Evolutionary conservation across 1,284 basidiomycete species (phyloP), one percentile per base, ranked within the genome.

Genomic region (Cutaneotrichosporon dermatis): DNA sequence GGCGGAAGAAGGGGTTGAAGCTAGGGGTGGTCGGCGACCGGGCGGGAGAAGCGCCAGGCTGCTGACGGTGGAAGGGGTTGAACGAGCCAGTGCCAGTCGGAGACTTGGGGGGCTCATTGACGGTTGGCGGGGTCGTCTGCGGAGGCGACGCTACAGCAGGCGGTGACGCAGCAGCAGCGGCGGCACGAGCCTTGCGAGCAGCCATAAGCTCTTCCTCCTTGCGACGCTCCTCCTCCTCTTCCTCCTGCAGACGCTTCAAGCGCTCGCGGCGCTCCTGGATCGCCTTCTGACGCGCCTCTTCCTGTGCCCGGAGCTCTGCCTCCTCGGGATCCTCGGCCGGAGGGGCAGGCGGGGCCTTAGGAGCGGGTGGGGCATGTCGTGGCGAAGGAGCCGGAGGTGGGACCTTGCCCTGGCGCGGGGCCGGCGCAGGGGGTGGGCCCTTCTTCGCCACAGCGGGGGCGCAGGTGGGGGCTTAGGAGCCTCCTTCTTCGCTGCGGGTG

Each of bases 181-280:
- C 59, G n/a, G 66, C 57, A 52, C 68, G 69, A 39, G 68, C 61
- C 44, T 69, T 64, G 52, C 72, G 66, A 5, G 71, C 66, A 33
- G 65, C 81, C 58, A 83, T 73, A 57, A 84, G 82, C 51, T 81
- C 81, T 69, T 86, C 87, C 64, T 89, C 87, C 57, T 84, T 83
- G 40, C 79, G 77, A 36, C 81, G 78, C 25, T 84, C 85, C 62
- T 88, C 86, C 68, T 86, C 85, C 66, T 90, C 88, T 69, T 90
- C 85, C 62, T 81, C 78, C 74, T 91, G 88, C 5, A 91, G 80
- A 67, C 84, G 82, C 51, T 85, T 82, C 50, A 90, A 70, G 35
- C 86, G 81, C 50, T 82, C 86, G 16, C 81, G 81, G 3, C 87
- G 83, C 46, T 83, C 87, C 66, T 85, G 86, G 10, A 84, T 83